Evolutionary conservation across 495 filamentous ascomycete genomes (phyloP), one percentile per base, ranked within the genome.

Genomic region (Aspergillus carlsbadensis): DNA sequence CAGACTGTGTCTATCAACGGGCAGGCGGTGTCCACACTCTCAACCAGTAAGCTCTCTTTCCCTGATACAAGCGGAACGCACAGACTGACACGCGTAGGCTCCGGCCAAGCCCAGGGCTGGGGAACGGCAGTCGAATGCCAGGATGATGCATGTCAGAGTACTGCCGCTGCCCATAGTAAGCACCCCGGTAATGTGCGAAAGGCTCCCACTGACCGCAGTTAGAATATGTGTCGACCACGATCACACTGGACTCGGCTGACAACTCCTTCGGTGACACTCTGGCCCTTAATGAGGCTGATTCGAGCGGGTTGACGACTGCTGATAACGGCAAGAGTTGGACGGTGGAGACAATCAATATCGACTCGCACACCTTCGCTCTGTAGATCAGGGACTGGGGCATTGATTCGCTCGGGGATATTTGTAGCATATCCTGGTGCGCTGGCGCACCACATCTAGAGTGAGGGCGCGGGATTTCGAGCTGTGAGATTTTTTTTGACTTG

Each of bases 81-180:
- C 8, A 29, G n/a, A 46, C 42, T 44, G 42, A 33, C 14, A 6
- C 8, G 4, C 6, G 5, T 3, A 65, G 60, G 36, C 49, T 68
- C 65, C 45, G 63, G 70, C 7, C 54, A 70, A 17, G 72, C 68
- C 14, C 62, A 70, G 41, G 70, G 69, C 43, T 75, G 69, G 67
- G 72, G 72, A 17, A 75, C 70, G 10, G 72, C 72, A 29, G 68
- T 74, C 29, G 72, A 75, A 34, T 72, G 69, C 56, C 70, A 74
- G 58, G 61, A 66, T 34, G 56, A 69, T 15, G 60, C 60, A 5
- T 65, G 61, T 36, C 48, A 69, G 35, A 66, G 66, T 46, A 67
- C 33, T 14, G 62, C 64, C 22, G 57, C 66, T 2, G 61, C 64
- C 15, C 68, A 74, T 56, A 33, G 68, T 70, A 61, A 59, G 68